phyloP scores from a whole-genome alignment of 169 alveolate species.

The Perkinsus marinus region DNA sequence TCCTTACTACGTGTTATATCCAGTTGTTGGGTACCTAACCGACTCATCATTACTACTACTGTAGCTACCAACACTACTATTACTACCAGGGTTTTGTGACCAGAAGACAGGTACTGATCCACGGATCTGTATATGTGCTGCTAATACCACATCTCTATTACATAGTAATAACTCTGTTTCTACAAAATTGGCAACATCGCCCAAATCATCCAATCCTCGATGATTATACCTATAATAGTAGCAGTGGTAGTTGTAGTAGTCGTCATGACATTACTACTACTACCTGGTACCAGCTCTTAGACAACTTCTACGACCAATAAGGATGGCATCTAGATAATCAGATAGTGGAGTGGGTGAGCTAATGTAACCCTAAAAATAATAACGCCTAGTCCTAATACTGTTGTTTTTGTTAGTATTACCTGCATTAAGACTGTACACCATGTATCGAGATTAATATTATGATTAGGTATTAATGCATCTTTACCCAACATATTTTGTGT shows the following conservation, averaged over 20 bases:
- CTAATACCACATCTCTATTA: conserved; percentile 14
- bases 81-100: conserved; percentile 33
- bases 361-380: neutral
- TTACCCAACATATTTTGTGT: neutral
- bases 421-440: neutral
- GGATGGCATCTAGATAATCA: neutral
- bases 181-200: conserved; percentile 69
- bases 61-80: neutral
- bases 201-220: conserved; percentile 74
- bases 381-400: neutral
- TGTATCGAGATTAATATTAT: neutral
- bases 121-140: conserved; percentile 48
- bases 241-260: neutral
- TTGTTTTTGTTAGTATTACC: neutral
- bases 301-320: conserved; percentile 46
- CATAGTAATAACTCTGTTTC: conserved; percentile 63
- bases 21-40: neutral
- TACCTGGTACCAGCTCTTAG: conserved; percentile 64
- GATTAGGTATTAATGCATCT: neutral
- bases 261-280: neutral
- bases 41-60: neutral
- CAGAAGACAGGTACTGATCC: conserved; percentile 75
- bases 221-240: conserved; percentile 28
- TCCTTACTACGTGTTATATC: neutral
- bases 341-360: neutral